Evolutionary conservation across 441 rosid species (phyloP).

Genomic region (Metrosideros polymorpha): DNA sequence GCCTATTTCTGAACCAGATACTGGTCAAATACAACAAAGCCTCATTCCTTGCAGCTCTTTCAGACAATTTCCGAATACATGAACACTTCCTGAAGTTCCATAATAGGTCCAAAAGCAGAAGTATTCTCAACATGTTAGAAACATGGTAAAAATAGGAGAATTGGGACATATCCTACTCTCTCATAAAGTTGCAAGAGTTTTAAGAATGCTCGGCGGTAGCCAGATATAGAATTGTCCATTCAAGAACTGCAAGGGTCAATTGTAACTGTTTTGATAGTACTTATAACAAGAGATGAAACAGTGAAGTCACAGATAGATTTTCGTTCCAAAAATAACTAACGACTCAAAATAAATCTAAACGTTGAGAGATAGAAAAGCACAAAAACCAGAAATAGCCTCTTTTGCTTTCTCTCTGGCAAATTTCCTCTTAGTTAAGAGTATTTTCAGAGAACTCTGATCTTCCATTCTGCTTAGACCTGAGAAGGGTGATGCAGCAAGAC

Average conservation of each 20-base stretch:
- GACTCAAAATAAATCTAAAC: background rate
- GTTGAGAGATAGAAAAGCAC: background rate
- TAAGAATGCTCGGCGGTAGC: background rate
- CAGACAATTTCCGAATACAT: slow-evolving; percentile 23
- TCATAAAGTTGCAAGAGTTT: background rate
- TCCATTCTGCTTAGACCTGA: background rate
- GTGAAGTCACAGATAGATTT: background rate
- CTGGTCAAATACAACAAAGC: background rate
- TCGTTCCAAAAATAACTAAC: background rate
- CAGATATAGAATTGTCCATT: background rate
- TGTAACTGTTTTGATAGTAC: background rate
- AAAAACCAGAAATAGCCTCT: background rate
- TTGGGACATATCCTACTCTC: background rate
- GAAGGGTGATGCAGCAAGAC: background rate
- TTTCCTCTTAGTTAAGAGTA: background rate
- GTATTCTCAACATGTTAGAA: slow-evolving; percentile 11
- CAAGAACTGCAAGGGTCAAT: background rate
- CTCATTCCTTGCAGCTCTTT: slow-evolving; percentile 8
- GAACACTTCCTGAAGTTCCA: slow-evolving; percentile 29
- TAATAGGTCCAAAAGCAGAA: slow-evolving; percentile 8
- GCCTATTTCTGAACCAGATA: background rate
- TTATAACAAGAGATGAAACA: background rate
- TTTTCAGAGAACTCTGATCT: background rate
- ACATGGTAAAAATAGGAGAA: background rate
- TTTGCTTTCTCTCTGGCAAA: background rate